Percentiles rank a stretch among this genome's conserved stretches.
These are phyloP conservation scores for Rhododendron ferrugineum DNA, from an alignment of 148 eudicot species.

Conservation along the genomic window DNA sequence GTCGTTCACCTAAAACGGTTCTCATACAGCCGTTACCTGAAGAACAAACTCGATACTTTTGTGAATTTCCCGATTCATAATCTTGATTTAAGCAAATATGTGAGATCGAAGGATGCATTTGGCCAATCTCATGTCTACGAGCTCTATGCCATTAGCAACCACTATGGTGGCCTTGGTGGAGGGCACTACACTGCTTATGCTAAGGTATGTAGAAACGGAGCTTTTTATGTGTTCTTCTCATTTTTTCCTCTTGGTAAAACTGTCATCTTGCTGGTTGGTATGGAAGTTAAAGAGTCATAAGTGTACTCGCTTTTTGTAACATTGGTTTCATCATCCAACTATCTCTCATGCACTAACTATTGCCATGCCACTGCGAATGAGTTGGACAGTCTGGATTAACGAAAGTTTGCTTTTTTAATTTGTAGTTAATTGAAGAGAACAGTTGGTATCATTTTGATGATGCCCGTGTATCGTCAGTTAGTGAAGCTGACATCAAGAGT, in stretches of 20 bases:
- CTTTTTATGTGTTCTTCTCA: not conserved
- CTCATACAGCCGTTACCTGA: slow-evolving; percentile 85
- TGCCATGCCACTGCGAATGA: not conserved
- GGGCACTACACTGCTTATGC: slow-evolving; percentile 97
- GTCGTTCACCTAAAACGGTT: slow-evolving; percentile 92
- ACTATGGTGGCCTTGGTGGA: slow-evolving; percentile 98
- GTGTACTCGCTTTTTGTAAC: not conserved
- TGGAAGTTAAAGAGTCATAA: not conserved
- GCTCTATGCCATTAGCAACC: slow-evolving; percentile 93
- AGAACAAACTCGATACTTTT: slow-evolving; percentile 89
- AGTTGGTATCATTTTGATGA: slow-evolving; percentile 98
- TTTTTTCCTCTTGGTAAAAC: not conserved
- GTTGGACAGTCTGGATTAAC: not conserved
- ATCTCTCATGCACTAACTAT: not conserved
- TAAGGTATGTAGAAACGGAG: slow-evolving; percentile 40
- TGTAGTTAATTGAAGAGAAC: slow-evolving; percentile 84
- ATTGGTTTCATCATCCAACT: not conserved
- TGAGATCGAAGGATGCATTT: slow-evolving; percentile 48
- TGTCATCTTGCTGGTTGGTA: not conserved
- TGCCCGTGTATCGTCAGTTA: slow-evolving; percentile 68
- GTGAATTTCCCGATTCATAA: slow-evolving; percentile 77
- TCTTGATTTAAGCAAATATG: slow-evolving; percentile 82
- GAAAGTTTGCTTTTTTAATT: slow-evolving; percentile 1
- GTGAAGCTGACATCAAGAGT: slow-evolving; percentile 73
- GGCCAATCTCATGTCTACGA: slow-evolving; percentile 53